Evolutionary conservation across 202 grass and related monocot species (phyloP).

Genomic region (Setaria viridis): DNA sequence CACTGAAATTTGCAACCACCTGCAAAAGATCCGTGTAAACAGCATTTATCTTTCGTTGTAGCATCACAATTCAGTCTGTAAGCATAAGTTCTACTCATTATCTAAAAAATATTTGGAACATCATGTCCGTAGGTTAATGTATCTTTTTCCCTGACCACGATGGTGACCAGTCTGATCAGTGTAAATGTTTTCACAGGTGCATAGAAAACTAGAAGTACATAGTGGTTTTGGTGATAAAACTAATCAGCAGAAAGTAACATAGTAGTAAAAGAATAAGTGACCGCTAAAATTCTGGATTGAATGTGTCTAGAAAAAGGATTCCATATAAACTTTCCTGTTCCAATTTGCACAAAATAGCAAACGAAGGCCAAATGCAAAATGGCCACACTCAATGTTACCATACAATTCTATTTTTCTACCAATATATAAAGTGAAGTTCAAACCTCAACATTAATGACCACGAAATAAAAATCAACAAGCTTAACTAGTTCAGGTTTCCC

Average conservation of each 20-base stretch:
- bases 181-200: neutral
- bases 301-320: neutral
- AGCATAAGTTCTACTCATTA: neutral
- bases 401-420: neutral
- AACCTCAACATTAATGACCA: neutral
- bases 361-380: neutral
- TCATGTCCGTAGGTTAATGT: neutral
- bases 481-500: neutral
- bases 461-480: neutral
- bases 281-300: neutral
- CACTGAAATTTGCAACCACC: slow-evolving; percentile 86
- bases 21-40: slow-evolving; percentile 19
- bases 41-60: neutral
- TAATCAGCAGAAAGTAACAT: neutral
- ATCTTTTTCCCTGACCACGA: neutral
- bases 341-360: neutral
- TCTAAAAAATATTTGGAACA: neutral
- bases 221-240: neutral
- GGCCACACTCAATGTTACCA: neutral
- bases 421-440: neutral
- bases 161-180: neutral
- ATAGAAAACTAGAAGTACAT: neutral
- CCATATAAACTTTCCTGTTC: neutral
- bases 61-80: neutral
- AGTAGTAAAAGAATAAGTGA: neutral